phyloP scores from a whole-genome alignment of 495 filamentous ascomycete species.

The Clavariopsis aquatica region DNA sequence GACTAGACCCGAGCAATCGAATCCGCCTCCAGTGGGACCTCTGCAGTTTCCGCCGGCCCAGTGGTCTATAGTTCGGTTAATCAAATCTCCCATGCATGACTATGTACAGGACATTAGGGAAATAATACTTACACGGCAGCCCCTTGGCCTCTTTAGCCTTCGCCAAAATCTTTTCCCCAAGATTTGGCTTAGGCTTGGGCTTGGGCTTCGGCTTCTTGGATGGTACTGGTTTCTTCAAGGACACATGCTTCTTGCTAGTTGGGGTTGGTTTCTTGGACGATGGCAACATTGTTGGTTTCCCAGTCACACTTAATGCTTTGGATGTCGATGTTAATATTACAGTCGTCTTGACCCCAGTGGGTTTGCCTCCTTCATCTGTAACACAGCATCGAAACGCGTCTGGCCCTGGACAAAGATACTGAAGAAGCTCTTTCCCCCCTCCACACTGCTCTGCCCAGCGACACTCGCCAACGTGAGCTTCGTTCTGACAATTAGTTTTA shows the following conservation, averaged over 20 bases:
- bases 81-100: neutral
- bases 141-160: conserved; percentile 30
- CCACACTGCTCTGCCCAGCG: conserved; percentile 23
- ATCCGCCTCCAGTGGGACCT: conserved; percentile 39
- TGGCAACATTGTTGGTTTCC: no score
- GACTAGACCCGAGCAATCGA: conserved; percentile 43
- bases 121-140: conserved; percentile 21
- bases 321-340: neutral
- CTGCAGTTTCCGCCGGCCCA: conserved; percentile 42
- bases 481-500: conserved; percentile 11
- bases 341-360: neutral
- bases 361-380: neutral
- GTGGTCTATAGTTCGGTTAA: conserved; percentile 17
- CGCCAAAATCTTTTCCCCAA: conserved; percentile 33
- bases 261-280: neutral
- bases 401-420: conserved; percentile 25
- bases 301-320: neutral
- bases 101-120: no score
- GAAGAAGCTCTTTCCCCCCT: conserved; percentile 4
- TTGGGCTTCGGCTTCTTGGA: conserved; percentile 3
- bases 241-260: no score
- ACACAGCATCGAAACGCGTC: conserved; percentile 27
- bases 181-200: conserved; percentile 10
- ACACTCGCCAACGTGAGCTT: conserved; percentile 17
- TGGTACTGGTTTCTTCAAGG: neutral